These are phyloP conservation scores for Cladophialophora bantiana DNA, from an alignment of 2,329 filamentous ascomycete genomes.

Conservation along the genomic window DNA sequence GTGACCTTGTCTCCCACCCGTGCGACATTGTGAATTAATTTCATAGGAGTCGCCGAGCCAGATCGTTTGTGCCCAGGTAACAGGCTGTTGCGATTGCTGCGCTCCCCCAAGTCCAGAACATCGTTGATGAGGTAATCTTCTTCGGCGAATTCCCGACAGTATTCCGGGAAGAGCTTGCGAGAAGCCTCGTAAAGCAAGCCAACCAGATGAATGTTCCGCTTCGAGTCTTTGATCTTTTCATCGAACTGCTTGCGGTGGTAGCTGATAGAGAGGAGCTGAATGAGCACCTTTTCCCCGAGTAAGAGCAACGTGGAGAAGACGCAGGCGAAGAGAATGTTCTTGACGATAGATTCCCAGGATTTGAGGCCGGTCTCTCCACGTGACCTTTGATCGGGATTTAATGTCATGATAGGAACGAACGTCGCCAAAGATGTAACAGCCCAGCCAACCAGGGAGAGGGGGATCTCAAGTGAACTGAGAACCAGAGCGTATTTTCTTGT, in stretches of 20 bases:
- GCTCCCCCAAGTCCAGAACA: conserved; percentile 73
- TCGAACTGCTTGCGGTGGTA: conserved; percentile 73
- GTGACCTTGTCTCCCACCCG: conserved; percentile 92
- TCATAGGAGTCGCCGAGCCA: conserved; percentile 77
- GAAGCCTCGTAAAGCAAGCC: conserved; percentile 90
- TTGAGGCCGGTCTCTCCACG: conserved; percentile 46
- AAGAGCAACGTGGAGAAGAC: conserved; percentile 65
- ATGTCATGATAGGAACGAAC: conserved; percentile 60
- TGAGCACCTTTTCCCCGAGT: conserved; percentile 64
- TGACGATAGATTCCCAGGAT: conserved; percentile 62
- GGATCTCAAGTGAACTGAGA: conserved; percentile 64
- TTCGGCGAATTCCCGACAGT: conserved; percentile 86
- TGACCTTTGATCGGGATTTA: conserved; percentile 49
- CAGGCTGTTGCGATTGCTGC: conserved; percentile 52
- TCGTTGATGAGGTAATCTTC: conserved; percentile 94
- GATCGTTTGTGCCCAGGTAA: conserved; percentile 58
- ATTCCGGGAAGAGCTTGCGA: conserved; percentile 85
- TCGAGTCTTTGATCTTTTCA: conserved; percentile 81
- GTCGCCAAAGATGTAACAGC: conserved; percentile 65
- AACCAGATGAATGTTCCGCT: conserved; percentile 81
- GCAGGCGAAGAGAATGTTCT: conserved; percentile 65
- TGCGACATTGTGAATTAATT: conserved; percentile 75
- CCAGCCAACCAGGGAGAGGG: conserved; percentile 67
- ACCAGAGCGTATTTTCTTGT: conserved; percentile 69
- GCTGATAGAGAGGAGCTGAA: conserved; percentile 72